phyloP scores from a whole-genome alignment of 2,329 filamentous ascomycete species.

The Eutypella sp. region DNA sequence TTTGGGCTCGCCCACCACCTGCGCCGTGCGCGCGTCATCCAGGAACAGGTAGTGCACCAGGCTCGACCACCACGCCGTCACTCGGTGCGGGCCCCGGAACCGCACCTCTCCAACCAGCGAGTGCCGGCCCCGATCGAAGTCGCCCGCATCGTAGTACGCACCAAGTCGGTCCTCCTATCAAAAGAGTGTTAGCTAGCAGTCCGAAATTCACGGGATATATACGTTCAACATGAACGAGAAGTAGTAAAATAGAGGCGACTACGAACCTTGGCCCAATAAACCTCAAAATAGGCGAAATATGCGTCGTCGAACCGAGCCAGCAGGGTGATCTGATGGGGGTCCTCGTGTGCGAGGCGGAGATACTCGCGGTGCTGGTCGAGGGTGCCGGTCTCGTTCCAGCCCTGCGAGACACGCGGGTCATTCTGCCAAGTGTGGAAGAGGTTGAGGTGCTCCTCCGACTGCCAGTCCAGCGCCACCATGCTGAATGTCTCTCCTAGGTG shows the following conservation, averaged over 20 bases:
- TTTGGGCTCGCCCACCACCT: slow-evolving; percentile 66
- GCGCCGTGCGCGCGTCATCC: slow-evolving; percentile 53
- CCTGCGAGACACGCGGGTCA: slow-evolving; percentile 72
- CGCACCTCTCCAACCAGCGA: slow-evolving; percentile 54
- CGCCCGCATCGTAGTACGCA: slow-evolving; percentile 49
- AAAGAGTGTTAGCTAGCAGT: too few species aligned
- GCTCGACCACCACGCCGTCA: slow-evolving; percentile 57
- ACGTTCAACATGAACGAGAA: slow-evolving; percentile 2
- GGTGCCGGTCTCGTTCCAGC: slow-evolving; percentile 76
- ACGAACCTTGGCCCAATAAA: slow-evolving; percentile 66
- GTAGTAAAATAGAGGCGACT: neutral
- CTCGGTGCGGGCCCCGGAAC: slow-evolving; percentile 56
- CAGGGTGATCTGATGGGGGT: slow-evolving; percentile 66
- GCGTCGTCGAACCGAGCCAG: slow-evolving; percentile 67
- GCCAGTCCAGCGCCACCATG: slow-evolving; percentile 68
- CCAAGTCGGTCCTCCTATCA: slow-evolving; percentile 52
- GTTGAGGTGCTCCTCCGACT: slow-evolving; percentile 57
- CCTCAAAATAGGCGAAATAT: slow-evolving; percentile 72
- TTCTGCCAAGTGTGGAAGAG: slow-evolving; percentile 81
- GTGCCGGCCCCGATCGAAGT: slow-evolving; percentile 56
- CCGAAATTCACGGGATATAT: too few species aligned
- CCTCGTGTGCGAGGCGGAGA: slow-evolving; percentile 60
- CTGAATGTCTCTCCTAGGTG: slow-evolving; percentile 72
- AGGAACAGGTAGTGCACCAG: slow-evolving; percentile 60
- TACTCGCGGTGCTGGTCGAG: slow-evolving; percentile 71